A percentile compares a stretch with the other conserved stretches of the same genome.
These are phyloP conservation scores for Stachybotrys chlorohalonatus DNA, from an alignment of 2,329 filamentous ascomycete species.

Conservation along the genomic window DNA sequence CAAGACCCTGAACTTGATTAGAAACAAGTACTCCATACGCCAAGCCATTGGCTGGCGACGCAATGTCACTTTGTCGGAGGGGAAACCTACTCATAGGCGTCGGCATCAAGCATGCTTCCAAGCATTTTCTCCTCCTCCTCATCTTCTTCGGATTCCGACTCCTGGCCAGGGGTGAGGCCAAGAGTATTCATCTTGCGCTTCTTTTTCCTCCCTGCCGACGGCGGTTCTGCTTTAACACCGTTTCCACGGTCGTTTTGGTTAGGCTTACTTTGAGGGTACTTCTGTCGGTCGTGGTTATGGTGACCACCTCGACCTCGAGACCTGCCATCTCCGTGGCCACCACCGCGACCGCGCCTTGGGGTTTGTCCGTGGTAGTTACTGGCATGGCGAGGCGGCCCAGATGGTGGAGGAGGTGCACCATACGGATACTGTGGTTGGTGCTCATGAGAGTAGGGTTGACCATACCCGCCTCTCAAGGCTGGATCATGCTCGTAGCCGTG, in stretches of 20 bases:
- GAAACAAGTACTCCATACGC: no score
- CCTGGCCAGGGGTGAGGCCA: conserved; percentile 54
- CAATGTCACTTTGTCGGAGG: no score
- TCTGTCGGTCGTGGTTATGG: conserved; percentile 9
- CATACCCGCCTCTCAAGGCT: conserved; percentile 25
- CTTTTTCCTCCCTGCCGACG: conserved; percentile 42
- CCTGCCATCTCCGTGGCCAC: conserved; percentile 24
- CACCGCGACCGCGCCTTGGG: conserved; percentile 24
- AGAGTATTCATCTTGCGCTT: conserved; percentile 66
- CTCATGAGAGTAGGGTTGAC: conserved; percentile 30
- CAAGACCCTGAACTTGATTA: no score
- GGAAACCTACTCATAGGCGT: no score
- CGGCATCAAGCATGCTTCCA: no score
- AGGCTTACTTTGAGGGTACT: no score
- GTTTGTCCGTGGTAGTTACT: conserved; percentile 25
- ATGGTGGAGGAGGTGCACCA: conserved; percentile 27
- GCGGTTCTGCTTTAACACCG: conserved; percentile 8
- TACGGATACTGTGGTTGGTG: conserved; percentile 29
- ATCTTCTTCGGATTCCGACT: conserved; percentile 56
- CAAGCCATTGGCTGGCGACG: no score
- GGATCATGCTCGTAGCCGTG: conserved; percentile 25
- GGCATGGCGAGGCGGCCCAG: conserved; percentile 22
- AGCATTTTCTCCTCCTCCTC: conserved; percentile 47
- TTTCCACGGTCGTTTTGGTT: background rate
- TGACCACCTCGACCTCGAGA: conserved; percentile 32